A percentile compares a stretch with the other conserved stretches of the same genome.
phyloP scores from a whole-genome alignment of 2,329 filamentous ascomycete genomes.

The Epichloe elymi region DNA sequence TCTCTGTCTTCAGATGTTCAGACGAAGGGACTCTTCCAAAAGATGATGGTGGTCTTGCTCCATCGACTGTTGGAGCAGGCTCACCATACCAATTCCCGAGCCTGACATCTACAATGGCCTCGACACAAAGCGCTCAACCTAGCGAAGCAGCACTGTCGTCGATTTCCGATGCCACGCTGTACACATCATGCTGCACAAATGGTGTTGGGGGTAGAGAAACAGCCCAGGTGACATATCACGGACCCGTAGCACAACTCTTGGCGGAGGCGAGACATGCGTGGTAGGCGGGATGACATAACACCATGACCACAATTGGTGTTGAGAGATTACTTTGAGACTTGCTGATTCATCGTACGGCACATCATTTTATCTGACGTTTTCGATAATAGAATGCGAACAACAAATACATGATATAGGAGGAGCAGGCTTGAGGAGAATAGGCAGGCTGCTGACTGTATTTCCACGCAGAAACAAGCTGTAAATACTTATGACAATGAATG shows the following conservation, averaged over 20 bases:
- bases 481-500: neutral
- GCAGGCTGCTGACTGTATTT: neutral
- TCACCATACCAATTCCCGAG: neutral
- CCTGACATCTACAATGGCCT: neutral
- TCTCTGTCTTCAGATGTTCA: constrained; percentile 10
- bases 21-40: neutral
- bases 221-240: neutral
- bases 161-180: neutral
- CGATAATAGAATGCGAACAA: neutral
- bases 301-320: neutral
- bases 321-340: neutral
- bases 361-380: neutral
- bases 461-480: neutral
- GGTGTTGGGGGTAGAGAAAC: neutral
- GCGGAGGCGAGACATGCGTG: constrained; percentile 2
- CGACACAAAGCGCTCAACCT: neutral
- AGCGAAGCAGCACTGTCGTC: neutral
- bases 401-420: neutral
- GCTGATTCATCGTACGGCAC: neutral
- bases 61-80: neutral
- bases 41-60: neutral
- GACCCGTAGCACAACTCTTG: constrained; percentile 4
- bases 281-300: neutral
- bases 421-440: neutral
- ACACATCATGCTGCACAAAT: neutral